Conservation (phyloP, 2,329 filamentous ascomycete genomes). For the Penicillium sp. region DNA sequence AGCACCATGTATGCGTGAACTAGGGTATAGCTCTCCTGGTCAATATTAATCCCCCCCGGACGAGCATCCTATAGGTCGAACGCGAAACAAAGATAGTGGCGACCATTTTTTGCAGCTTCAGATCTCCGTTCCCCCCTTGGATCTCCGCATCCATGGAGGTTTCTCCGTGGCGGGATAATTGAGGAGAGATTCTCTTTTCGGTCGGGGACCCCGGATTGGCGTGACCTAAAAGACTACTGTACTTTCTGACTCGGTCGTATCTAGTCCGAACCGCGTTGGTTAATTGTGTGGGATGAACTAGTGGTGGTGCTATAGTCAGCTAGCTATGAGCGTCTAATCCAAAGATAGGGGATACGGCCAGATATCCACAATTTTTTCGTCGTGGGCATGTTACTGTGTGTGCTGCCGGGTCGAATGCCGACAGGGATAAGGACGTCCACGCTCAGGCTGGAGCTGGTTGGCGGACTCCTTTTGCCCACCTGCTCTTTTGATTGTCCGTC, state of each 20-base stretch:
- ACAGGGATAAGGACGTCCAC: neutral
- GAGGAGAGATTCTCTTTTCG: neutral
- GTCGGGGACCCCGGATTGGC: conserved; percentile 2
- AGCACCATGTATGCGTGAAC: neutral
- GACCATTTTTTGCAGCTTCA: neutral
- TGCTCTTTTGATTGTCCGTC: neutral
- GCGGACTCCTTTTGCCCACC: neutral
- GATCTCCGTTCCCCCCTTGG: neutral
- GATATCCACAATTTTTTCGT: neutral
- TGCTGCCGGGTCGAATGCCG: neutral
- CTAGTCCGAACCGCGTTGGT: neutral
- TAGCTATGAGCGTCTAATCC: neutral
- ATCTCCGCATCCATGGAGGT: conserved; percentile 8
- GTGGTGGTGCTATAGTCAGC: neutral
- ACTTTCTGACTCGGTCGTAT: neutral
- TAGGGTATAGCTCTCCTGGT: neutral
- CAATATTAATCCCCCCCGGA: neutral
- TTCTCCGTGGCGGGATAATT: conserved; percentile 9
- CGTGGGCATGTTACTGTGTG: neutral
- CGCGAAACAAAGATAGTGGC: neutral
- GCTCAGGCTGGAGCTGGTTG: no score
- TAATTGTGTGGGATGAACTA: neutral
- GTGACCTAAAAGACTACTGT: no score
- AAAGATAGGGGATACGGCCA: neutral
- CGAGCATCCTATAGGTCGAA: neutral